Percentiles rank a stretch among this genome's conserved stretches.
Evolutionary conservation across 139 green algal genomes (phyloP).

Genomic region (Trebouxia sp.): DNA sequence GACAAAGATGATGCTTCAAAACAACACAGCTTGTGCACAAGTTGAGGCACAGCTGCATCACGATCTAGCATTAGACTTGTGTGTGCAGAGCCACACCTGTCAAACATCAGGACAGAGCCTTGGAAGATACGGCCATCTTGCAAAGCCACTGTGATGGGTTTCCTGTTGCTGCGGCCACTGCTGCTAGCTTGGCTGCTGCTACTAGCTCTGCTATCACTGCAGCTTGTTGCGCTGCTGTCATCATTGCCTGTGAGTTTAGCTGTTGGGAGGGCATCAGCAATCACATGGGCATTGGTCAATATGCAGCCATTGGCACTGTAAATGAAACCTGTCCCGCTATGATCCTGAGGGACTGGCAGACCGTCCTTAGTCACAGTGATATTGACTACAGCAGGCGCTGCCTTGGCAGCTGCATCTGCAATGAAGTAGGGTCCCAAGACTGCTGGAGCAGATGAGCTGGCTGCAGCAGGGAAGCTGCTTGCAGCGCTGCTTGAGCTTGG

Average conservation of each 20-base stretch:
- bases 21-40: no score
- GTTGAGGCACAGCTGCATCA: no score
- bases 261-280: constrained; percentile 55
- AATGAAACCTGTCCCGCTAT: constrained; percentile 69
- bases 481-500: not conserved
- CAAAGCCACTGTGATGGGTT: constrained; percentile 61
- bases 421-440: constrained; percentile 56
- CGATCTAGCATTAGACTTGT: not conserved
- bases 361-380: constrained; percentile 37
- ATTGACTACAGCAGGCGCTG: constrained; percentile 66
- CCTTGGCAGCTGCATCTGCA: constrained; percentile 64
- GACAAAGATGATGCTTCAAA: no score
- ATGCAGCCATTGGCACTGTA: constrained; percentile 63
- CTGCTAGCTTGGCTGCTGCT: not conserved
- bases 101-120: constrained; percentile 56
- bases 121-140: constrained; percentile 80
- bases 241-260: not conserved
- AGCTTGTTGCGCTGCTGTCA: constrained; percentile 8
- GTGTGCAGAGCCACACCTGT: constrained; percentile 38
- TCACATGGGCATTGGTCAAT: constrained; percentile 84
- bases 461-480: not conserved
- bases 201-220: not conserved
- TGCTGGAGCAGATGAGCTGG: not conserved
- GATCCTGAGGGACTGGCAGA: not conserved
- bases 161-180: not conserved